phyloP scores from a whole-genome alignment of 2,329 filamentous ascomycete genomes.

The Diaporthe sp. region DNA sequence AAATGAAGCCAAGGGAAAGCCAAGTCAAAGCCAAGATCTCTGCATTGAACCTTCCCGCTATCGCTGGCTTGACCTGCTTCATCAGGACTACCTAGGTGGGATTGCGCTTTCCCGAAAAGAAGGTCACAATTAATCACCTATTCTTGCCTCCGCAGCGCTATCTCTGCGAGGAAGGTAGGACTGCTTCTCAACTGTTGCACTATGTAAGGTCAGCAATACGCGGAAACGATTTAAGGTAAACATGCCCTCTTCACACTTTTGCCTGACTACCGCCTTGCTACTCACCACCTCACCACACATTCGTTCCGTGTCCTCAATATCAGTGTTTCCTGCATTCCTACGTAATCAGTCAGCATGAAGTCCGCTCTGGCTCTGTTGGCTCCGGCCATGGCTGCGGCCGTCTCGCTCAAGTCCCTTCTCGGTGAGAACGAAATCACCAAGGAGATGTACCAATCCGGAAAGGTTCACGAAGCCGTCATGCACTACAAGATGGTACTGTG shows the following conservation, averaged over 20 bases:
- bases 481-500: constrained; percentile 15
- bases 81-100: constrained; percentile 15
- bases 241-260: background rate
- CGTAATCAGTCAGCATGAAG: constrained; percentile 6
- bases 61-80: constrained; percentile 28
- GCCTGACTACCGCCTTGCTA: background rate
- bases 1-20: constrained; percentile 28
- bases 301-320: background rate
- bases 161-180: constrained; percentile 31
- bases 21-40: constrained; percentile 34
- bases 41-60: constrained; percentile 22
- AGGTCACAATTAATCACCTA: constrained; percentile 14
- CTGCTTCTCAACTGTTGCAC: background rate
- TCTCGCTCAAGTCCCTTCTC: constrained; percentile 23
- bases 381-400: constrained; percentile 27
- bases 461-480: constrained; percentile 24
- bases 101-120: constrained; percentile 11
- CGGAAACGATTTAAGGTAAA: constrained; percentile 24
- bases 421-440: constrained; percentile 18
- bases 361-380: constrained; percentile 15
- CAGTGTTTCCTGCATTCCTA: constrained; percentile 18
- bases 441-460: constrained; percentile 25
- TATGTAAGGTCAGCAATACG: background rate
- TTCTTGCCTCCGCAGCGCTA: constrained; percentile 10
- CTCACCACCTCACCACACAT: constrained; percentile 14